Conservation (phyloP, 2,329 filamentous ascomycete genomes). For the Alternaria incomplexa region DNA sequence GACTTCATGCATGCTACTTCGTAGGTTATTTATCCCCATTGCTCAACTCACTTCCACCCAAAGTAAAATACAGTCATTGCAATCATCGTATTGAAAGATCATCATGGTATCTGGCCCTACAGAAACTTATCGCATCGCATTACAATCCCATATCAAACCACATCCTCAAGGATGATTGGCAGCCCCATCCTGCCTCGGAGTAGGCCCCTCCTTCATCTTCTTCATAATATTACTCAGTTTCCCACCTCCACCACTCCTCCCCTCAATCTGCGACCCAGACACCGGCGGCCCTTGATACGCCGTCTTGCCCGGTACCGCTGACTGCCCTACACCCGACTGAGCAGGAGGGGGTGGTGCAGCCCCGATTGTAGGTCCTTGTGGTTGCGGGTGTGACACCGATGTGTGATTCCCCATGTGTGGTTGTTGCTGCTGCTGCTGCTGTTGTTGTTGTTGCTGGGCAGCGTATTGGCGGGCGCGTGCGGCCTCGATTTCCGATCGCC, state of each 20-base stretch:
- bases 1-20: background rate
- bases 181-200: conserved; percentile 14
- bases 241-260: conserved; percentile 23
- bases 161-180: background rate
- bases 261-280: conserved; percentile 32
- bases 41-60: background rate
- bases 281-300: conserved; percentile 29
- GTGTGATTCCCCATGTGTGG: conserved; percentile 14
- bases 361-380: background rate
- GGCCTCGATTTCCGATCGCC: conserved; percentile 41
- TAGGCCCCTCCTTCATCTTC: conserved; percentile 42
- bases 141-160: background rate
- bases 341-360: background rate
- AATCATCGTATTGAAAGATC: background rate
- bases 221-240: conserved; percentile 42
- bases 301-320: conserved; percentile 14
- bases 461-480: conserved; percentile 15
- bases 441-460: background rate
- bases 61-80: background rate
- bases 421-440: background rate
- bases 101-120: background rate
- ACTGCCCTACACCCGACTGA: background rate
- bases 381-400: background rate
- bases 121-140: background rate
- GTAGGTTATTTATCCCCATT: background rate